Percentiles rank a stretch among this genome's conserved stretches.
These are phyloP conservation scores for Porogramme epimiltina DNA, from an alignment of 1,284 basidiomycete genomes.

Conservation along the genomic window DNA sequence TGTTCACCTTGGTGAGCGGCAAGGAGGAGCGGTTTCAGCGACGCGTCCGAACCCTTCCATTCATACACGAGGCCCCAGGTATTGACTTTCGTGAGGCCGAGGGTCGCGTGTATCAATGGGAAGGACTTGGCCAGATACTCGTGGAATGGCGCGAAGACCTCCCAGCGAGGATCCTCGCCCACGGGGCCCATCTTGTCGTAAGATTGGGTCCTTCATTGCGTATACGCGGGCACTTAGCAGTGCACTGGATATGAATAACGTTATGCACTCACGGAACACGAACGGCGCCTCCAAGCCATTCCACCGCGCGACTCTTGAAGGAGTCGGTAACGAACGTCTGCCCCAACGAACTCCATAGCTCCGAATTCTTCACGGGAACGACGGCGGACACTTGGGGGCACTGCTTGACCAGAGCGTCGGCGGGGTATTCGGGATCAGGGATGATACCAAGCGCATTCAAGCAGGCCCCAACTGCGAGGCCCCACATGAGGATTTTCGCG, in stretches of 20 bases:
- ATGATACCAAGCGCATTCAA: constrained; percentile 12
- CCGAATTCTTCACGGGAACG: constrained; percentile 42
- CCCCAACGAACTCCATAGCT: constrained; percentile 44
- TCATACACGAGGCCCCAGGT: constrained; percentile 67
- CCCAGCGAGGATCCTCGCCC: constrained; percentile 48
- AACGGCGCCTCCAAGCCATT: constrained; percentile 57
- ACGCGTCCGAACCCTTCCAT: constrained; percentile 57
- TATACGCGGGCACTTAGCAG: not conserved
- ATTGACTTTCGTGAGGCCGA: constrained; percentile 60
- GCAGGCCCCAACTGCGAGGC: constrained; percentile 8
- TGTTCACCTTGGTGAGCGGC: constrained; percentile 62
- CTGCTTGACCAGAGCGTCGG: constrained; percentile 9
- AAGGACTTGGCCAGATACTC: constrained; percentile 43
- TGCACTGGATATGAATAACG: too few relatives aligned
- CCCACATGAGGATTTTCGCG: constrained; percentile 14
- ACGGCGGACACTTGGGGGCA: constrained; percentile 52
- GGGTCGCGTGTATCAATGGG: constrained; percentile 46
- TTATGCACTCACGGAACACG: constrained; percentile 39
- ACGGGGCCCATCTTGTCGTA: constrained; percentile 44
- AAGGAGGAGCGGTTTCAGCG: constrained; percentile 66
- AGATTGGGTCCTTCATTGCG: constrained; percentile 35
- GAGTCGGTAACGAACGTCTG: constrained; percentile 41
- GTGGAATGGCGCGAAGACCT: constrained; percentile 42
- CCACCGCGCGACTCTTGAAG: constrained; percentile 49
- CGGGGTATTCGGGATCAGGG: constrained; percentile 3